Percentiles rank a stretch among this genome's conserved stretches.
phyloP scores from a whole-genome alignment of 257 asterid genomes.

The Echium plantagineum region DNA sequence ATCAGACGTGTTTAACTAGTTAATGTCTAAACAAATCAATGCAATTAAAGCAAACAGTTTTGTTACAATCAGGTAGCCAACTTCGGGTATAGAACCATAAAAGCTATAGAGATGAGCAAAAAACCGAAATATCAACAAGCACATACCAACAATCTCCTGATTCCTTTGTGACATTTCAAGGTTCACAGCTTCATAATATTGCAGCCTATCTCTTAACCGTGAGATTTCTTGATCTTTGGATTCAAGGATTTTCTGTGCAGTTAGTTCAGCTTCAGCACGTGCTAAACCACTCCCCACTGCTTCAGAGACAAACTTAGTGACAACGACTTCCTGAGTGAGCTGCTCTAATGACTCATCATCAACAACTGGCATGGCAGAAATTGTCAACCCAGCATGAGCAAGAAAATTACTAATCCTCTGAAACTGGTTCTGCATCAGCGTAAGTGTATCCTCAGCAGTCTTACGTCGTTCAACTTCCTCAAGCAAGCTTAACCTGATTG shows the following conservation, averaged over 20 bases:
- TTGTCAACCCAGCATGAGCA: conserved; percentile 50
- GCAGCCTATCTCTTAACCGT: conserved; percentile 60
- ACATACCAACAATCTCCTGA: conserved; percentile 61
- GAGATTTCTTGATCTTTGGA: conserved; percentile 67
- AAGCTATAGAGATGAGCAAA: background rate
- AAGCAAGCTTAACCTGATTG: conserved; percentile 32
- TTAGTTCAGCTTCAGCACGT: conserved; percentile 64
- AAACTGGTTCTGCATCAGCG: conserved; percentile 54
- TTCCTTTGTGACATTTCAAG: conserved; percentile 89
- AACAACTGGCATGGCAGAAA: conserved; percentile 44
- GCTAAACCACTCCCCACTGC: conserved; percentile 62
- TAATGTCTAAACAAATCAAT: too few species aligned
- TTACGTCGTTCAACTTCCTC: conserved; percentile 63
- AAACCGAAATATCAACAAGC: background rate
- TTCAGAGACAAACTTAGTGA: conserved; percentile 55
- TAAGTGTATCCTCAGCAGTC: conserved; percentile 48
- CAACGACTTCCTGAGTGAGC: conserved; percentile 42
- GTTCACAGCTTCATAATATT: conserved; percentile 75
- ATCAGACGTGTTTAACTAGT: too few species aligned
- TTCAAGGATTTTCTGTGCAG: conserved; percentile 39
- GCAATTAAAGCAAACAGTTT: too few species aligned
- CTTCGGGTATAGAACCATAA: background rate
- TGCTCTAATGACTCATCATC: conserved; percentile 21
- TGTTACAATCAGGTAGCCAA: background rate
- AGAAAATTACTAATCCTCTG: conserved; percentile 40